Base-by-base conservation (phyloP, 2,329 filamentous ascomycete genomes). In the Penicillium sp. region DNA sequence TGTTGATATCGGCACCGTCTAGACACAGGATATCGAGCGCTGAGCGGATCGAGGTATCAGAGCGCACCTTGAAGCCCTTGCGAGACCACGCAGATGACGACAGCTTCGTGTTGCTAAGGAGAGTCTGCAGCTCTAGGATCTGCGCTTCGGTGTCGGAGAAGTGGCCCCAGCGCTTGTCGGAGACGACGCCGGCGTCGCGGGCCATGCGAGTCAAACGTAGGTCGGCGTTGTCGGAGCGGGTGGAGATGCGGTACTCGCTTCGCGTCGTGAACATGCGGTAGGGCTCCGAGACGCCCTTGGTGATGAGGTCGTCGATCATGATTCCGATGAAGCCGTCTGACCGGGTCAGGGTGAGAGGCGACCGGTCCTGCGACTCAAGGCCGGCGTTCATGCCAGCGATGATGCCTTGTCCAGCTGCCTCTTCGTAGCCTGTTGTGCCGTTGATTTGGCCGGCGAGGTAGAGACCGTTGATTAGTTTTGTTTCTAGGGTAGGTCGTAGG, bases 241-340 rank as follows among this genome's bases (percentile, higher is more conserved):
- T 86, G 41, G 88, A 90, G 83, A 99, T 92, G 59, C 94, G 89
- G 75, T 95, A 99, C 77, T 99, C 94, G 76, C 89, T 96, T 61
- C 94, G 86, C 6, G 90, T 89, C 2, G 94, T 99, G 78, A 99
- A 99, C 92, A 99, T 97, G 63, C 94, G 86, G 75, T 99, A 99
- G 1, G 94, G 94, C 70, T 99, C 94, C 2, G 89, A 92, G 30
- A 99, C 94, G 45, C 94, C 94, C 75, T 97, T 97, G 22, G 93
- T 97, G 69, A 96, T 87, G 36, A 99, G 84, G 71, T 99, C 94
- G 74, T 99, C 94, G 67, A 99, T 92, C 91, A 99, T 96, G 76
- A 99, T 89, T 63, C 94, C 94, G 68, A 99, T 97, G 73, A 97
- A 99, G 12, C 91, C 91, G 72, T 99, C 93, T 1, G 89, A 87